Conservation (phyloP, 1,139 yeast species). For the Yamadazyma dushanensis region DNA sequence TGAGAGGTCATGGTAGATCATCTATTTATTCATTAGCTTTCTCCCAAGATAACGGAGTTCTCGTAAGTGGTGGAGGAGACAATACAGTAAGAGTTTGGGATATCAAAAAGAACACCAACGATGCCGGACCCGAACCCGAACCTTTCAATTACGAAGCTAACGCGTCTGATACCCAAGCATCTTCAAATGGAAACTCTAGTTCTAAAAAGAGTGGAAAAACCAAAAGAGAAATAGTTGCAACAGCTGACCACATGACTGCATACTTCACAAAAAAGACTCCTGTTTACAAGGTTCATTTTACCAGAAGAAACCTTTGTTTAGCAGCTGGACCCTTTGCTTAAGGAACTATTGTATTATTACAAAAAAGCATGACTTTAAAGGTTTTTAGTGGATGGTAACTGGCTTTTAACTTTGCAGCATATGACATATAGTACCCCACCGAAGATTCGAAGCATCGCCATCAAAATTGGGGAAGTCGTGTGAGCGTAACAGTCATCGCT, state of each 20-base stretch:
- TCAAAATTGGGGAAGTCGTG: slow-evolving; percentile 1
- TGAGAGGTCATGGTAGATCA: slow-evolving; percentile 89
- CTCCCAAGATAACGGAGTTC: slow-evolving; percentile 82
- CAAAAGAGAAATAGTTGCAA: slow-evolving; percentile 72
- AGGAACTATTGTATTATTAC: background rate
- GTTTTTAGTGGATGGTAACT: no score
- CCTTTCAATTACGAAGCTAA: slow-evolving; percentile 42
- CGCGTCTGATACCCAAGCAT: slow-evolving; percentile 14
- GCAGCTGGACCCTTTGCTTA: slow-evolving; percentile 81
- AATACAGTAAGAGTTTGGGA: slow-evolving; percentile 96
- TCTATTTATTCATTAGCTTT: slow-evolving; percentile 85
- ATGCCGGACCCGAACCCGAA: slow-evolving; percentile 81
- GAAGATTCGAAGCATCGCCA: background rate
- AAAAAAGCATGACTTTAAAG: no score
- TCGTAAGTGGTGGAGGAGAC: slow-evolving; percentile 93
- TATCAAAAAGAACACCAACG: slow-evolving; percentile 78
- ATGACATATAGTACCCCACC: no score
- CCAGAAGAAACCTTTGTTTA: slow-evolving; percentile 83
- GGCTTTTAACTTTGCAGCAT: no score
- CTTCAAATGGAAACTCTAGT: no score
- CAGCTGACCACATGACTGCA: slow-evolving; percentile 89
- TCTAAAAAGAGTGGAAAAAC: slow-evolving; percentile 15
- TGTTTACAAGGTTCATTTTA: slow-evolving; percentile 88
- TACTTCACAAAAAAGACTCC: slow-evolving; percentile 94
- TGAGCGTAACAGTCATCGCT: background rate